Percentiles rank a stretch among this genome's conserved stretches.
These are phyloP conservation scores for Claviceps arundinis DNA, from an alignment of 2,329 filamentous ascomycete species.

Conservation along the genomic window DNA sequence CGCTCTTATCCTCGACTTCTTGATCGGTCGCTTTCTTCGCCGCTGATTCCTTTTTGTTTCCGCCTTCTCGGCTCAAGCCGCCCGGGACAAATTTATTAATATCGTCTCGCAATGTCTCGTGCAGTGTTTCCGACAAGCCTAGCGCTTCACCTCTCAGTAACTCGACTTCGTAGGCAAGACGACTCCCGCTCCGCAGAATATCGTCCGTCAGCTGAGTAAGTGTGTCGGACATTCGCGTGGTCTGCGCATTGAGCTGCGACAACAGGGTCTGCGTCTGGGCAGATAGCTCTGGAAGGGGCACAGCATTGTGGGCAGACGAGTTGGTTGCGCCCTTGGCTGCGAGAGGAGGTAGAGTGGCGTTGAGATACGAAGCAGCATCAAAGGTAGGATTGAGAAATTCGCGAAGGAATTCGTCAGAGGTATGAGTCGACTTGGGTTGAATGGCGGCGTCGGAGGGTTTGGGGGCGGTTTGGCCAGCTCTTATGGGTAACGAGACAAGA, in stretches of 20 bases:
- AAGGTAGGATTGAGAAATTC: slow-evolving; percentile 67
- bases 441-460: slow-evolving; percentile 24
- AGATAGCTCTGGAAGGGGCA: slow-evolving; percentile 63
- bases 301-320: slow-evolving; percentile 20
- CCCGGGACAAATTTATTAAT: slow-evolving; percentile 57
- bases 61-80: slow-evolving; percentile 24
- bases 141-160: slow-evolving; percentile 78
- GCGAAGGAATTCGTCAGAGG: slow-evolving; percentile 57
- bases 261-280: slow-evolving; percentile 72
- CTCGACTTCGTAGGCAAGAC: slow-evolving; percentile 89
- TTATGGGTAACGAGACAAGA: slow-evolving; percentile 15
- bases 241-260: slow-evolving; percentile 79
- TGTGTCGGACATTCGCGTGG: slow-evolving; percentile 64
- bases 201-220: slow-evolving; percentile 89
- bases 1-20: slow-evolving; percentile 11
- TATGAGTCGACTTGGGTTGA: slow-evolving; percentile 44
- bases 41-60: slow-evolving; percentile 11
- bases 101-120: slow-evolving; percentile 58
- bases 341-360: slow-evolving; percentile 60
- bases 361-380: slow-evolving; percentile 76
- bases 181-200: slow-evolving; percentile 75
- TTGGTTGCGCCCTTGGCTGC: slow-evolving; percentile 26
- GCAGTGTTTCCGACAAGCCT: slow-evolving; percentile 64
- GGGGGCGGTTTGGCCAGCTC: slow-evolving; percentile 26
- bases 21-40: slow-evolving; percentile 3